Evolutionary conservation across 75 land plant species (phyloP), one percentile per base, ranked within the genome.

Genomic region (Isoetes taiwanensis): DNA sequence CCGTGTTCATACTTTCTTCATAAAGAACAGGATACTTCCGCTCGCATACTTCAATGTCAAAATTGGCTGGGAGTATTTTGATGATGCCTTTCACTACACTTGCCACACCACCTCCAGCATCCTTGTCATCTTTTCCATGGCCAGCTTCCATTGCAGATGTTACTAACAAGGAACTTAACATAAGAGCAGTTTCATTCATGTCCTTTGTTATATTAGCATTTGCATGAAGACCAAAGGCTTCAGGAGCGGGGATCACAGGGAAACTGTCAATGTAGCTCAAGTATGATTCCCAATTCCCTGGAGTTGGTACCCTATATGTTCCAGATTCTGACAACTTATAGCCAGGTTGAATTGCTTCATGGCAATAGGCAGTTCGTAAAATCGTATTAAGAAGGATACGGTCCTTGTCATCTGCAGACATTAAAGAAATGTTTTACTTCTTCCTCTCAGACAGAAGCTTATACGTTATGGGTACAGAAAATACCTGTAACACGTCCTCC

Each of bases 1-100:
- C 68, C 48, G 74, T 66, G 32, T 71, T 68, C 74, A 71, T 71
- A 29, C 74, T 71, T 54, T 71, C 74, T 30, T 71, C 74, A 32
- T 71, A 71, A 25, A 71, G 52, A 31, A 71, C 61, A 14, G 74
- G 74, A 31, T 71, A 71, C 37, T 71, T 71, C 55, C 43, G 59
- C 57, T 71, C 74, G 34, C 69, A 65, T n/a, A 68, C 74, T 33
- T 71, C 74, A 25, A 71, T 65, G 32, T 71, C 74, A 59, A 71
- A 71, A 52, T 71, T 64, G 5, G 69, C 57, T 35, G 74, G 74
- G 12, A 65, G 37, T 2, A 32, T 39, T 27, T 32, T 50, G 3
- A 71, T 27, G 30, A 71, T 58, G 26, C 61, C 62, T 30, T 33
- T 30, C 28, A 71, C 68, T 2, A 65, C 64, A 2, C 20, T 58